Evolutionary conservation across 1,284 basidiomycete genomes (phyloP).

Genomic region (Dichomitus squalens): DNA sequence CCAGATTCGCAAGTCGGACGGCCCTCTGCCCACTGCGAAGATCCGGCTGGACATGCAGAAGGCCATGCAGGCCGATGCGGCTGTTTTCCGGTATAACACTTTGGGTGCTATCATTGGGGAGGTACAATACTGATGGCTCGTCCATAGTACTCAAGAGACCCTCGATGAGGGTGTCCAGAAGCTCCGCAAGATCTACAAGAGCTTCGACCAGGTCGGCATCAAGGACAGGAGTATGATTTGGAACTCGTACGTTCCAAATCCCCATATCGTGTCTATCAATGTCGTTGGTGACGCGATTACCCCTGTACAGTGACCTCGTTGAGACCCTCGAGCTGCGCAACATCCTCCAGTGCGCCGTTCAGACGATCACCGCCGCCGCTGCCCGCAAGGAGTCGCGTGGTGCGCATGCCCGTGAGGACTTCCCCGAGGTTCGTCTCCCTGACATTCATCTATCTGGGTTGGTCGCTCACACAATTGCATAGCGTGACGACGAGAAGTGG

Average conservation of each 20-base stretch:
- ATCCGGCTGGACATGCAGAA: constrained; percentile 98
- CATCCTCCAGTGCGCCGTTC: constrained; percentile 91
- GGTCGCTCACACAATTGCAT: neutral
- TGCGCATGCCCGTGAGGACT: constrained; percentile 98
- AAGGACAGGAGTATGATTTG: constrained; percentile 99
- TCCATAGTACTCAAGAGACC: constrained; percentile 79
- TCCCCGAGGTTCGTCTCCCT: constrained; percentile 66
- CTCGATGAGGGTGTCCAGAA: constrained; percentile 93
- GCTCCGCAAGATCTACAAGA: constrained; percentile 85
- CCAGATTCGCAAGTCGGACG: constrained; percentile 83
- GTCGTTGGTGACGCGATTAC: neutral
- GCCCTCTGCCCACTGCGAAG: constrained; percentile 85
- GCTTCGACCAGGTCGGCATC: constrained; percentile 90
- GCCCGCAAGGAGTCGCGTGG: constrained; percentile 97
- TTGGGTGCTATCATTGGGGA: neutral
- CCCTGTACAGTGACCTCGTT: constrained; percentile 75
- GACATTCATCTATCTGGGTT: too few relatives aligned
- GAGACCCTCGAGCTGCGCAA: constrained; percentile 98
- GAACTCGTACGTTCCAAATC: constrained; percentile 76
- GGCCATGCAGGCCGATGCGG: constrained; percentile 95
- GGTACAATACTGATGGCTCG: neutral
- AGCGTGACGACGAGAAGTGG: constrained; percentile 90
- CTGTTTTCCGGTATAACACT: constrained; percentile 77
- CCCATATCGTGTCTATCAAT: neutral
- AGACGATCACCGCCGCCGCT: constrained; percentile 94